Percentiles rank a stretch among this genome's conserved stretches.
Conservation (phyloP, 2,329 filamentous ascomycete genomes). For the Hysterium pulicare region DNA sequence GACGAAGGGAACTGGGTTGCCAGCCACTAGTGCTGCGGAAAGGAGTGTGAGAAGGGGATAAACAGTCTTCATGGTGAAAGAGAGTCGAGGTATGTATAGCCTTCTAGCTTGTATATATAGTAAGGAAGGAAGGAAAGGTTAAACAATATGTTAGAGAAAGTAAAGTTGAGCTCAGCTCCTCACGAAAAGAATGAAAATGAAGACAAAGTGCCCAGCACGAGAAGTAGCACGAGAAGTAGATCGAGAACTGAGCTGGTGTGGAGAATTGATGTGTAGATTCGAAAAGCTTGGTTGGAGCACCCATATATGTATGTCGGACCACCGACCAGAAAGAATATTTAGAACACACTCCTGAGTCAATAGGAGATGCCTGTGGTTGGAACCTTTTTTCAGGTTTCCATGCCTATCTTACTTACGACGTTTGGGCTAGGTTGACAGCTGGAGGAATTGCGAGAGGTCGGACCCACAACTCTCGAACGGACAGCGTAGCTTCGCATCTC, state of each 20-base stretch:
- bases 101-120: neutral
- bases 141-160: slow-evolving; percentile 14
- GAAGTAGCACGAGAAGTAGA: slow-evolving; percentile 8
- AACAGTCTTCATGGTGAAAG: slow-evolving; percentile 32
- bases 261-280: slow-evolving; percentile 9
- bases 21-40: slow-evolving; percentile 25
- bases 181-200: slow-evolving; percentile 21
- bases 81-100: slow-evolving; percentile 6
- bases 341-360: neutral
- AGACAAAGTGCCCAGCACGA: slow-evolving; percentile 31
- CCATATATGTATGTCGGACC: slow-evolving; percentile 21
- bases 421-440: slow-evolving; percentile 24
- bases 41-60: slow-evolving; percentile 33
- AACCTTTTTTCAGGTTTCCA: slow-evolving; percentile 13
- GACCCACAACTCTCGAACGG: slow-evolving; percentile 28
- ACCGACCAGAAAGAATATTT: slow-evolving; percentile 3
- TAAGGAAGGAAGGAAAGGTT: slow-evolving; percentile 7
- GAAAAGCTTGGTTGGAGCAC: slow-evolving; percentile 1
- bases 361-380: neutral
- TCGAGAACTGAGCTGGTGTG: slow-evolving; percentile 12
- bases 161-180: slow-evolving; percentile 37
- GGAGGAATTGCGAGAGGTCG: slow-evolving; percentile 17
- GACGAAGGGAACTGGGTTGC: slow-evolving; percentile 28
- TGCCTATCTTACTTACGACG: slow-evolving; percentile 31
- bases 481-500: slow-evolving; percentile 15